Conservation (phyloP, 1,284 basidiomycete species). For the Trametes pubescens region DNA sequence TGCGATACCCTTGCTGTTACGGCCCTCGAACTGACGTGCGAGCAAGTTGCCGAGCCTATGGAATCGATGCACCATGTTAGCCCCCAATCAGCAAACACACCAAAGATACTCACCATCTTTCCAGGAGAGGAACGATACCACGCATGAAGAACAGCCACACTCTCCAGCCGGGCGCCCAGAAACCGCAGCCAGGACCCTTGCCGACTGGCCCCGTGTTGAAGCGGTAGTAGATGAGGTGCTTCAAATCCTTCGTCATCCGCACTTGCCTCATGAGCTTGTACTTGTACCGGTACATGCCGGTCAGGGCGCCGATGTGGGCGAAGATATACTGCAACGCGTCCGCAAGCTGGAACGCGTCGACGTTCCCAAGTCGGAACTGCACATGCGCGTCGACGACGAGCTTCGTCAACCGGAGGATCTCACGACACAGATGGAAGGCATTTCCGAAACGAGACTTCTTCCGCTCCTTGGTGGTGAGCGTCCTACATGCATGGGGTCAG, state of each 20-base stretch:
- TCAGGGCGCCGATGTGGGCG: constrained; percentile 96
- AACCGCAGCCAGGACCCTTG: constrained; percentile 98
- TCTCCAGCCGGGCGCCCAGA: constrained; percentile 99
- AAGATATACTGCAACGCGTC: constrained; percentile 99
- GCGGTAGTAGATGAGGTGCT: constrained; percentile 97
- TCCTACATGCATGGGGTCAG: constrained; percentile 57
- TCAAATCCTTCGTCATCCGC: constrained; percentile 98
- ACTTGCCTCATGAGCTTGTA: constrained; percentile 99
- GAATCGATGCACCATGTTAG: not conserved
- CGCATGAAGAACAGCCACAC: constrained; percentile 99
- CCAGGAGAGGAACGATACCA: constrained; percentile 96
- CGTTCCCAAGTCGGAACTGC: constrained; percentile 97
- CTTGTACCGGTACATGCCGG: constrained; percentile 99
- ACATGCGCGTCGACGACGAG: constrained; percentile 99
- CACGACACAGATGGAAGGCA: constrained; percentile 97
- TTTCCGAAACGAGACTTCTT: constrained; percentile 99
- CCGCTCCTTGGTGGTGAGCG: constrained; percentile 98
- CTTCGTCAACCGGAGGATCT: constrained; percentile 97
- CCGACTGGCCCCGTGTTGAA: constrained; percentile 99
- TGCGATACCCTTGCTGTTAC: constrained; percentile 95
- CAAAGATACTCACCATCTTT: constrained; percentile 75
- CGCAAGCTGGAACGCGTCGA: constrained; percentile 99
- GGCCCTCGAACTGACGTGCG: constrained; percentile 97
- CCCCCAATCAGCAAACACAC: not conserved
- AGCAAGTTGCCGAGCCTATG: constrained; percentile 92